These are phyloP conservation scores for Macaranga tanarius DNA, from an alignment of 441 rosid species.

Conservation along the genomic window DNA sequence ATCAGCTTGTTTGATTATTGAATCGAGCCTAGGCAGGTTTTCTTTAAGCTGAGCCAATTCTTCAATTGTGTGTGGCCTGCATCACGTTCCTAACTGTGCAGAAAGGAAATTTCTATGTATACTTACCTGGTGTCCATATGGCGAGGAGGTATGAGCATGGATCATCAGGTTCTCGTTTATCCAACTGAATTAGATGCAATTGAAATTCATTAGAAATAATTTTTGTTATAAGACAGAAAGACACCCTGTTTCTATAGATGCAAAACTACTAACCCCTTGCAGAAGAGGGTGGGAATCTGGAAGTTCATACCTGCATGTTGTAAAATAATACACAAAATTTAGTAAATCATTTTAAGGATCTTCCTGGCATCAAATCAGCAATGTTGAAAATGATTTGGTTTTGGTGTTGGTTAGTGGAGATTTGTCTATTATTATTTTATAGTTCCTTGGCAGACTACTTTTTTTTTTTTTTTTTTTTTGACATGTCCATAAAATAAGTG, in stretches of 20 bases:
- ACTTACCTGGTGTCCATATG: slow-evolving; percentile 92
- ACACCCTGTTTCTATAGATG: slow-evolving; percentile 21
- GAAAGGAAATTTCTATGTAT: slow-evolving; percentile 2
- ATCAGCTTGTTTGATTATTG: neutral
- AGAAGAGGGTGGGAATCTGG: slow-evolving; percentile 91
- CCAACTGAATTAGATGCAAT: slow-evolving; percentile 55
- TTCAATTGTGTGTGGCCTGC: neutral
- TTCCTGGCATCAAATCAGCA: neutral
- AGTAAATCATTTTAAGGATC: neutral
- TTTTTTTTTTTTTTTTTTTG: neutral
- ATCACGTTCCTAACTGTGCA: neutral
- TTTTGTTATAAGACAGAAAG: slow-evolving; percentile 11
- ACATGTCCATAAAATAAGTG: neutral
- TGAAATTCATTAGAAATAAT: slow-evolving; percentile 6
- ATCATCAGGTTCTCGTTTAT: slow-evolving; percentile 82
- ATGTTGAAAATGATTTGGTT: neutral
- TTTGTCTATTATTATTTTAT: neutral
- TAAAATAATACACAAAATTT: slow-evolving; percentile 19
- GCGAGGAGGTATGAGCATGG: slow-evolving; percentile 95
- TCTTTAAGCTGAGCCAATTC: neutral
- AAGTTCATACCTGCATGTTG: slow-evolving; percentile 73
- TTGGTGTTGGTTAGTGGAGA: neutral
- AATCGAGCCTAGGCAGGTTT: neutral
- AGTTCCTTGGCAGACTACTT: neutral
- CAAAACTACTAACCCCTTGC: slow-evolving; percentile 57